Base-by-base conservation (phyloP, 2,329 filamentous ascomycete genomes). In the Mycogone perniciosa region DNA sequence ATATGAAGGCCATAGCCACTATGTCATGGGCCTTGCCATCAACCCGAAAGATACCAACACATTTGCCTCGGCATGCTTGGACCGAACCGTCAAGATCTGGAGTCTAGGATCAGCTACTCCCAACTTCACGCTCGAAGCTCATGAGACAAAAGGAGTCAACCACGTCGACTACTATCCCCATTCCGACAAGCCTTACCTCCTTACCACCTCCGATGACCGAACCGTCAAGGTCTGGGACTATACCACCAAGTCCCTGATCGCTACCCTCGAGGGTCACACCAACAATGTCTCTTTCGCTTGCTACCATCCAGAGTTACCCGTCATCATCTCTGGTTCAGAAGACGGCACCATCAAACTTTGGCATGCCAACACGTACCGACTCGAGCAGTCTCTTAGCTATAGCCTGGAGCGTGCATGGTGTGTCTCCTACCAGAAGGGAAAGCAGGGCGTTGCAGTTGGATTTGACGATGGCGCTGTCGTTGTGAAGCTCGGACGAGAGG, bases 171-270 rank as follows among this genome's bases (percentile, higher is more conserved):
- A 86, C 72, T 86, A 86, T 63, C 83, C 83, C 8, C 82, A 85
- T 63, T 84, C 82, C 59, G 84, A 86, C 64, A 86, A 86, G 68
- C 84, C 84, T 29, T 97, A 99, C 65, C 84, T 99, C 42, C 84
- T 99, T 57, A 99, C 93, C 27, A 96, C 92, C 10, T 96, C 90
- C 6, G 93, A 99, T 67, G 93, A 97, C 70, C 84, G 89, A 62
- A 97, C 92, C 1, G 89, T 97, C 62, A 97, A 97, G 77, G 83
- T 99, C 50, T 99, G 93, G 92, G 93, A 99, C 67, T 97, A 99
- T 76, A 97, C 92, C 9, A 97, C 91, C 44, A 99, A 99, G 73
- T 93, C 90, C 9, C 77, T 97, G 58, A 96, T 97, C 65, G 93
- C 93, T 31, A 97, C 92, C 3, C 79, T 99, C 44, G 93, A 99